A percentile compares a stretch with the other conserved stretches of the same genome.
These are phyloP conservation scores for Aspergillus sclerotioniger DNA, from an alignment of 495 filamentous ascomycete species.

Conservation along the genomic window DNA sequence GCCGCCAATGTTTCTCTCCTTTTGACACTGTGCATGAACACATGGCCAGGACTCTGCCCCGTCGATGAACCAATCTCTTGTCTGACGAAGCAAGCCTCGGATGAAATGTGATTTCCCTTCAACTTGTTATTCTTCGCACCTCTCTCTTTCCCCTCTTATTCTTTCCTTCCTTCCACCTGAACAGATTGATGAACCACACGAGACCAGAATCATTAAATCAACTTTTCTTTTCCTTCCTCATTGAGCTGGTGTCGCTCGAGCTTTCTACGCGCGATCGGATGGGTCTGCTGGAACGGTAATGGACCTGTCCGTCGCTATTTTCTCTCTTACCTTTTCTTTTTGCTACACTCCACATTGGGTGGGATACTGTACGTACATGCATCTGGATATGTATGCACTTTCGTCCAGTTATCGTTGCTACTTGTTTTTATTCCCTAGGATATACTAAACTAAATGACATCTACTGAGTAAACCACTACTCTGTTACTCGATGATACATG, in stretches of 20 bases:
- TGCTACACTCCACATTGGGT: not conserved
- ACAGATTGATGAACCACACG: constrained; percentile 7
- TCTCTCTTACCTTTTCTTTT: not conserved
- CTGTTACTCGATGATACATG: too few species aligned
- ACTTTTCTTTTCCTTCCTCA: not conserved
- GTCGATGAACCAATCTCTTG: not conserved
- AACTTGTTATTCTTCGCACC: not conserved
- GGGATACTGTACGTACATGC: not conserved
- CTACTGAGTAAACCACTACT: too few species aligned
- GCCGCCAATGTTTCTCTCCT: not conserved
- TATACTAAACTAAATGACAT: too few species aligned
- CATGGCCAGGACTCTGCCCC: not conserved
- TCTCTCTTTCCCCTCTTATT: constrained; percentile 1
- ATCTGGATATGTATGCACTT: not conserved
- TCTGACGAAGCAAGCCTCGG: not conserved
- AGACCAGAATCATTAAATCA: not conserved
- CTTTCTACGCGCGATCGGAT: not conserved
- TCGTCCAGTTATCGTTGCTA: not conserved
- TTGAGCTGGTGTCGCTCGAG: not conserved
- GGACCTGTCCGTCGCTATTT: not conserved
- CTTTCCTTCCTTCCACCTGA: constrained; percentile 2
- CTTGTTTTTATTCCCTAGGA: too few species aligned
- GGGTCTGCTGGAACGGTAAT: not conserved
- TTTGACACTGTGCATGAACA: constrained; percentile 6
- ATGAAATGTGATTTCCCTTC: constrained; percentile 7